Evolutionary conservation across 2,329 filamentous ascomycete species (phyloP).

Genomic region (Oidium heveae): DNA sequence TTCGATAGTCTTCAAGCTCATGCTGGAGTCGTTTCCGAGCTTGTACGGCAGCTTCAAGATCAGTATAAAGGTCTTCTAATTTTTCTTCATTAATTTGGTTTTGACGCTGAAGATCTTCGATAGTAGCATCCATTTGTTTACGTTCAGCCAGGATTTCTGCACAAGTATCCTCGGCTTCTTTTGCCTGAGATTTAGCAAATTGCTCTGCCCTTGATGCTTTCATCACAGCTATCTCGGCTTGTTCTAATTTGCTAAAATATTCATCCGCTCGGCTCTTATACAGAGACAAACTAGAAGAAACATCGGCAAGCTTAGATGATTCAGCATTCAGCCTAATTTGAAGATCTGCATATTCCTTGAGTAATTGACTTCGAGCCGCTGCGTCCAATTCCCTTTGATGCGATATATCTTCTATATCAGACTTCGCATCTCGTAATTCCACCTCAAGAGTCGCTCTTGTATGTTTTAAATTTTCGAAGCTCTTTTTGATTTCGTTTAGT

Average conservation of each 20-base stretch:
- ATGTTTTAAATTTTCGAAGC: slow-evolving; percentile 70
- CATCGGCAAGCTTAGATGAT: slow-evolving; percentile 59
- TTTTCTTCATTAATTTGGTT: slow-evolving; percentile 77
- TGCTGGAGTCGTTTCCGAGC: slow-evolving; percentile 88
- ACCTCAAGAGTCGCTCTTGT: slow-evolving; percentile 58
- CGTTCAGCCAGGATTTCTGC: slow-evolving; percentile 78
- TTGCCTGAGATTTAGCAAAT: slow-evolving; percentile 72
- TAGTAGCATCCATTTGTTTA: slow-evolving; percentile 62
- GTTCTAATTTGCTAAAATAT: slow-evolving; percentile 91
- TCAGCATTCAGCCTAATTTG: slow-evolving; percentile 85
- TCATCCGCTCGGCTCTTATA: slow-evolving; percentile 88
- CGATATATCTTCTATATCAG: slow-evolving; percentile 61
- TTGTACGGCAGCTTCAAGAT: slow-evolving; percentile 63
- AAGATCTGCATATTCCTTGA: slow-evolving; percentile 79
- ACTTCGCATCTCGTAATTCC: slow-evolving; percentile 60
- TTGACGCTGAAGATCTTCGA: slow-evolving; percentile 77
- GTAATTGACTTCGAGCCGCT: slow-evolving; percentile 62
- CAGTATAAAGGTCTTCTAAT: slow-evolving; percentile 73
- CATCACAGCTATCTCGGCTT: slow-evolving; percentile 84
- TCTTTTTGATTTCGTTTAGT: slow-evolving; percentile 60
- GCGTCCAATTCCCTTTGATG: slow-evolving; percentile 64
- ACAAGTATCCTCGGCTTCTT: slow-evolving; percentile 76
- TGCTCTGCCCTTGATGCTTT: slow-evolving; percentile 82
- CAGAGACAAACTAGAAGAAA: slow-evolving; percentile 57
- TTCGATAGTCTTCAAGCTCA: slow-evolving; percentile 91